A percentile compares a stretch with the other conserved stretches of the same genome.
phyloP scores from a whole-genome alignment of 192 early-diverging fungal genomes.

The Coemansia aciculifera region DNA sequence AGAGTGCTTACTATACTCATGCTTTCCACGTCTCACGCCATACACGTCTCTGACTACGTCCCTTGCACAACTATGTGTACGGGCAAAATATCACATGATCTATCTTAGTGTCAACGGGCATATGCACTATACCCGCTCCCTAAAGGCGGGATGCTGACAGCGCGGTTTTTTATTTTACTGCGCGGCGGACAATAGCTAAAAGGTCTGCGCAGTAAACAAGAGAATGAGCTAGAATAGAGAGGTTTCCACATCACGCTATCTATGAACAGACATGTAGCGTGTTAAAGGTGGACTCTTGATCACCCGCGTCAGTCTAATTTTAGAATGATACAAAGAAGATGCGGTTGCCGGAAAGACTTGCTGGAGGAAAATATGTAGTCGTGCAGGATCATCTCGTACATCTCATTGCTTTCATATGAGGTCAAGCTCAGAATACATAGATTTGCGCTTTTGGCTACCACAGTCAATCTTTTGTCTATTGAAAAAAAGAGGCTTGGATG shows the following conservation, averaged over 20 bases:
- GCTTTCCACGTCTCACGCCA: neutral
- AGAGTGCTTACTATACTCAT: neutral
- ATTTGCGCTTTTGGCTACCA: neutral
- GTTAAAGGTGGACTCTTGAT: slow-evolving; percentile 2
- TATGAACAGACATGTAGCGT: neutral
- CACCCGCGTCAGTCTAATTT: neutral
- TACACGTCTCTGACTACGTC: neutral
- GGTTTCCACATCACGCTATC: neutral
- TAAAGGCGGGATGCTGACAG: neutral
- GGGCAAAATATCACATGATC: neutral
- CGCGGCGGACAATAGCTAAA: neutral
- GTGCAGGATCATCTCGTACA: slow-evolving; percentile 1
- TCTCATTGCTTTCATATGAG: neutral
- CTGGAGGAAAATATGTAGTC: neutral
- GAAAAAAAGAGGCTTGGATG: slow-evolving; percentile 1
- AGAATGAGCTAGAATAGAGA: neutral
- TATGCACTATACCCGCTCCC: neutral
- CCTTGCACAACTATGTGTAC: neutral
- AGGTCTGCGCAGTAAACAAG: slow-evolving; percentile 1
- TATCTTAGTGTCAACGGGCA: neutral
- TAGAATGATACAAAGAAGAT: neutral
- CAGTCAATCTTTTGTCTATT: neutral
- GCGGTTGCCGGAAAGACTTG: slow-evolving; percentile 13
- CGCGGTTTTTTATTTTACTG: neutral
- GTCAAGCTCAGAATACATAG: neutral